Conservation (phyloP, 2,329 filamentous ascomycete species). For the Hirsutella rhossiliensis region DNA sequence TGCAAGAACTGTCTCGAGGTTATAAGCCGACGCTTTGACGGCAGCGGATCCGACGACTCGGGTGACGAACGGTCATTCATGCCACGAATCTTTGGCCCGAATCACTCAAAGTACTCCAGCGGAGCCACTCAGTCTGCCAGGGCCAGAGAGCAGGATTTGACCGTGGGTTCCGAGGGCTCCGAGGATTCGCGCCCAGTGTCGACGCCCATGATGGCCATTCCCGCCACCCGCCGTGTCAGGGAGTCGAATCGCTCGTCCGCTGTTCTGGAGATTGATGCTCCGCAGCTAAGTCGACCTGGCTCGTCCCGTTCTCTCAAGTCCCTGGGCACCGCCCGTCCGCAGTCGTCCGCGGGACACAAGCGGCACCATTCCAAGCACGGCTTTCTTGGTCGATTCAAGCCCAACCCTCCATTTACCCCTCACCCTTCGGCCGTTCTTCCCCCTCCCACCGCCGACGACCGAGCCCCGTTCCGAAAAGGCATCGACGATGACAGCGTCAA, state of each 20-base stretch:
- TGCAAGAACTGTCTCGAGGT: conserved; percentile 89
- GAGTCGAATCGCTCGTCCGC: conserved; percentile 80
- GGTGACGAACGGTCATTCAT: conserved; percentile 64
- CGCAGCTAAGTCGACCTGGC: conserved; percentile 76
- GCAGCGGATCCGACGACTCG: conserved; percentile 77
- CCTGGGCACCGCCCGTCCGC: conserved; percentile 53
- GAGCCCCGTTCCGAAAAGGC: conserved; percentile 75
- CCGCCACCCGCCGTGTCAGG: conserved; percentile 50
- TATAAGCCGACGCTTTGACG: conserved; percentile 81
- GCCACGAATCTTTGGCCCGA: conserved; percentile 48
- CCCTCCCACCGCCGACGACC: conserved; percentile 50
- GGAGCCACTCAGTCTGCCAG: conserved; percentile 16
- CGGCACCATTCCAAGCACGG: conserved; percentile 83
- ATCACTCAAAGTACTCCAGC: conserved; percentile 31
- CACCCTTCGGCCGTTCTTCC: not conserved
- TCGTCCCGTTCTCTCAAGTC: conserved; percentile 85
- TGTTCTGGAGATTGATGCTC: conserved; percentile 78
- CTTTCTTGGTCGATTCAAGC: conserved; percentile 64
- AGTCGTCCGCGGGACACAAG: conserved; percentile 64
- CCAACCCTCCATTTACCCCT: conserved; percentile 22
- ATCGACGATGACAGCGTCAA: conserved; percentile 52
- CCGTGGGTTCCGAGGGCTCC: conserved; percentile 26
- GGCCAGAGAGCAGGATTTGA: conserved; percentile 24
- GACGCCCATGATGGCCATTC: conserved; percentile 63
- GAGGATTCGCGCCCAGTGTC: conserved; percentile 42